phyloP scores from a whole-genome alignment of 805 yeast species.

The Brettanomyces custersianus region DNA sequence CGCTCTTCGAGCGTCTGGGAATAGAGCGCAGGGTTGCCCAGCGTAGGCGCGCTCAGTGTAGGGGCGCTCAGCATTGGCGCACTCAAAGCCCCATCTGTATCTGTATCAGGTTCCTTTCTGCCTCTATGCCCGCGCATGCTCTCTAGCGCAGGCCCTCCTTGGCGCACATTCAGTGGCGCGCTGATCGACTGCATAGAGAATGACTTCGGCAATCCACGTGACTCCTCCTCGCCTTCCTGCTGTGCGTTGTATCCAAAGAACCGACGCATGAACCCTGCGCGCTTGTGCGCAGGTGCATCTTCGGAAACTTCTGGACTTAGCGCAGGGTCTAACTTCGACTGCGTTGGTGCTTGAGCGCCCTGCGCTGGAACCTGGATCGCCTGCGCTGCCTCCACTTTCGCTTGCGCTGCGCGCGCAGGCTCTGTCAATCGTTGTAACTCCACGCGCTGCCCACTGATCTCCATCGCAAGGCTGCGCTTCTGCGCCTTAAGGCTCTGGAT shows the following conservation, averaged over 20 bases:
- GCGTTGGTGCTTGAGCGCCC: no score
- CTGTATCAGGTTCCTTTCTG: neutral
- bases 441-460: conserved; percentile 23
- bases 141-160: conserved; percentile 17
- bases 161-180: conserved; percentile 24
- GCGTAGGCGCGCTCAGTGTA: no score
- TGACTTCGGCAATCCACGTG: conserved; percentile 11
- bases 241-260: conserved; percentile 16
- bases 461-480: conserved; percentile 38
- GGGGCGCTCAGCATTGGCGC: conserved; percentile 9
- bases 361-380: no score
- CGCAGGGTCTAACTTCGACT: no score
- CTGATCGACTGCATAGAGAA: conserved; percentile 19
- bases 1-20: conserved; percentile 55
- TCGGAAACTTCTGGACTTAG: no score
- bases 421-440: neutral
- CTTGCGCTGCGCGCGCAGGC: no score
- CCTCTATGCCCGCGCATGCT: conserved; percentile 5
- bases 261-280: conserved; percentile 22
- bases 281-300: conserved; percentile 13
- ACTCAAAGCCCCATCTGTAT: no score
- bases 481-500: conserved; percentile 39
- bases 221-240: neutral
- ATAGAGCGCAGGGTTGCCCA: conserved; percentile 17
- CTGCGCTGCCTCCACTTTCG: no score